Evolutionary conservation across 352 stramenopile genomes (phyloP), one percentile per base, ranked within the genome.

Genomic region (Phytophthora pisi): DNA sequence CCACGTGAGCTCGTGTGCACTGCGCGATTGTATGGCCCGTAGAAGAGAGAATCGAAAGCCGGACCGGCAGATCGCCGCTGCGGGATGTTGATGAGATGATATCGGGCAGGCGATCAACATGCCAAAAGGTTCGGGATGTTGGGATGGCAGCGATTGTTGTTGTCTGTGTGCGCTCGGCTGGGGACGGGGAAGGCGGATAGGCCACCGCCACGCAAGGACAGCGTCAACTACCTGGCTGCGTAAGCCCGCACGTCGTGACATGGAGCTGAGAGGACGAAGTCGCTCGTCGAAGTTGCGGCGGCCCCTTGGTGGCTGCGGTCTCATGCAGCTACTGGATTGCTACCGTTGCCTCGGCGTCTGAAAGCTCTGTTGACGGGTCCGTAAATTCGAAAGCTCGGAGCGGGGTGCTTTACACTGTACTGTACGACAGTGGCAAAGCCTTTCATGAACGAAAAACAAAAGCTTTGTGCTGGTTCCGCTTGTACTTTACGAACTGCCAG

Each of bases 1-100:
- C 43, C 46, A 57, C 57, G 47, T 57, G 47, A 57, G 57, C 57
- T 13, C 9, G n/a, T 28, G 43, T 42, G 9, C 20, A 64, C 34
- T 64, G 26, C 20, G 7, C n/a, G 8, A 34, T 11, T n/a, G 49
- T 65, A 52, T 58, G 47, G 3, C 3, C 30, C 23, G 62, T 64
- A 69, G 49, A 69, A 69, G 62, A 61, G 36, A 31, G 28, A 62
- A 49, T 30, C 2, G 62, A 69, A 64, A 69, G 62, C 62, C 54
- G 62, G 62, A 69, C 20, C 38, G 18, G 50, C 58, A 24, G 30
- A 66, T 38, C 51, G 24, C 40, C 16, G n/a, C 50, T 11, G 43
- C 42, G 50, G 50, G 61, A 69, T 69, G 54, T 69, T 69, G 55
- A 64, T 69, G 46, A 59, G 24, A 59, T 64, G 62, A 69, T 57